A percentile compares a stretch with the other conserved stretches of the same genome.
phyloP scores from a whole-genome alignment of 495 filamentous ascomycete genomes.

The Xylaria acuta region DNA sequence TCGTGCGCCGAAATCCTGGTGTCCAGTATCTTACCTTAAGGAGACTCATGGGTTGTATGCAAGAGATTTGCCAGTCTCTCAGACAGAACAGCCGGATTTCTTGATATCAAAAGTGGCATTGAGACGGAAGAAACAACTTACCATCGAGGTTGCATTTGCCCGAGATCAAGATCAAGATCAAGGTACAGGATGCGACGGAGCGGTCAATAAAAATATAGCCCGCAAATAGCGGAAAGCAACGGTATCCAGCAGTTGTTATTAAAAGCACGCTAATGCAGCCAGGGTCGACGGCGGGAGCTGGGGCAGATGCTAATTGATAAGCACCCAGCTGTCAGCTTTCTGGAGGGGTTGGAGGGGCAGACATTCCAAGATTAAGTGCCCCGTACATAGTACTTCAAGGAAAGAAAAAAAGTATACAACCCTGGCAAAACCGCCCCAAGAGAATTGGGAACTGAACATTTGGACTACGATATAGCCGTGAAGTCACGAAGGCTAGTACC shows the following conservation, averaged over 20 bases:
- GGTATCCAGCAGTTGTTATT: neutral
- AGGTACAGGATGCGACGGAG: constrained; percentile 2
- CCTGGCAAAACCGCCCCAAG: neutral
- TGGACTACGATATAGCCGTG: too few relatives aligned
- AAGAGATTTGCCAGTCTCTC: neutral
- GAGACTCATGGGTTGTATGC: neutral
- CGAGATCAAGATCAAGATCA: neutral
- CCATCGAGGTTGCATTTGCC: neutral
- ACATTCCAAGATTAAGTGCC: neutral
- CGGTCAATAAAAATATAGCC: neutral
- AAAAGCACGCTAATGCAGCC: constrained; percentile 14
- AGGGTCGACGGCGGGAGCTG: constrained; percentile 9
- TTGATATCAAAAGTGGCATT: neutral
- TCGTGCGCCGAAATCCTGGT: neutral
- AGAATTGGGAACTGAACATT: neutral
- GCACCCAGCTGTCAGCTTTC: constrained; percentile 4
- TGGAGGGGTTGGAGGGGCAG: constrained; percentile 5
- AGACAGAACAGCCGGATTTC: neutral
- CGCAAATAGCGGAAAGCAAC: constrained; percentile 22
- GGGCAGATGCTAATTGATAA: constrained; percentile 17
- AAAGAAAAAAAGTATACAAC: neutral
- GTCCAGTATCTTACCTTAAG: neutral
- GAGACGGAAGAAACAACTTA: neutral
- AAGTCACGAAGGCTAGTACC: neutral
- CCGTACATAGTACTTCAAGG: neutral